Evolutionary conservation across 495 filamentous ascomycete genomes (phyloP).

Genomic region (Xylaria sp.): DNA sequence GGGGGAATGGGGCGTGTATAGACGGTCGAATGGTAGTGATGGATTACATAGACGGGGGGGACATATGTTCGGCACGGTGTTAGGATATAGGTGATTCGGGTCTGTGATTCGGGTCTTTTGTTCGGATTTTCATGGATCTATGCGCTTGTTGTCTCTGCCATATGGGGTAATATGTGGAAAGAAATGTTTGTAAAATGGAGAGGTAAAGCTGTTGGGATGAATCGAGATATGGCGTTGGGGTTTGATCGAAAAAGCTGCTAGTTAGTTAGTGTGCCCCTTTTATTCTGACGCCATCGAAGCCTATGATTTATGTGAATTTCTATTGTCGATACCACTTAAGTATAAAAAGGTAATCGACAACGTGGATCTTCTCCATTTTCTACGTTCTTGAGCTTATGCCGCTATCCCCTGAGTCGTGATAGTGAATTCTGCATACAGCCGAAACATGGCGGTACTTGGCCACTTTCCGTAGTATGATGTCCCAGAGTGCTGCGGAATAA

Average conservation of each 20-base stretch:
- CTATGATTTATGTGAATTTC: not conserved
- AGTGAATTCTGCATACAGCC: too few relatives aligned
- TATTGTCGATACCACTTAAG: not conserved
- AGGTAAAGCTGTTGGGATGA: not conserved
- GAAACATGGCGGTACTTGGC: too few relatives aligned
- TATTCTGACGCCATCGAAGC: not conserved
- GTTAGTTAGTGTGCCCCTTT: not conserved
- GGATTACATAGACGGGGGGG: not conserved
- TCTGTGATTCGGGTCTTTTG: not conserved
- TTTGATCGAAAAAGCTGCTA: not conserved
- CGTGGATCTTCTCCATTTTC: too few relatives aligned
- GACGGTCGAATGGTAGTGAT: not conserved
- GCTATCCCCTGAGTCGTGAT: too few relatives aligned
- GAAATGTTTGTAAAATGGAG: not conserved
- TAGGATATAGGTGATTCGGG: not conserved
- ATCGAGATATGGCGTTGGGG: not conserved
- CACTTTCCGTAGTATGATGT: too few relatives aligned
- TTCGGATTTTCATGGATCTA: not conserved
- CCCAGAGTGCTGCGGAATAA: too few relatives aligned
- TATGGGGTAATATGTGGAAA: not conserved
- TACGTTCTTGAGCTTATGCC: too few relatives aligned
- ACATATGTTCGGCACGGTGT: not conserved
- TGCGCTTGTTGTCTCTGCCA: not conserved
- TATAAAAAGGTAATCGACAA: too few relatives aligned
- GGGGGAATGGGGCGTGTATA: not conserved